Evolutionary conservation across 1,139 yeast species (phyloP).

Genomic region (Debaryomyces psychrophilus): DNA sequence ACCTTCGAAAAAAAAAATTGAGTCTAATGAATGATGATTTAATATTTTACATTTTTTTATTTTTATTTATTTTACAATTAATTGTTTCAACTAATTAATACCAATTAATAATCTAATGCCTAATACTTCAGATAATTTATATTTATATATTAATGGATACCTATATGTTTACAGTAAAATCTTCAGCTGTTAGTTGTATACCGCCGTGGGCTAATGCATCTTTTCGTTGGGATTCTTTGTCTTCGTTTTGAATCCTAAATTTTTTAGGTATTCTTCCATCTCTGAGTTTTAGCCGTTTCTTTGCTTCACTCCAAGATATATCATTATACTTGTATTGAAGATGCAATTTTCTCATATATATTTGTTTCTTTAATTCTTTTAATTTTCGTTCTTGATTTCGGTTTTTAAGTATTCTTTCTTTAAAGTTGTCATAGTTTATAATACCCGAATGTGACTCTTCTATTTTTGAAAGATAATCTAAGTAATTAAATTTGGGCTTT

Average conservation of each 20-base stretch:
- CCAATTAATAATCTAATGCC: not conserved
- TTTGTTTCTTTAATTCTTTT: constrained; percentile 8
- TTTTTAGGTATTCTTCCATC: constrained; percentile 4
- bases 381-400: constrained; percentile 4
- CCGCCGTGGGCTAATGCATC: constrained; percentile 17
- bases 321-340: constrained; percentile 10
- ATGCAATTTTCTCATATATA: constrained; percentile 14
- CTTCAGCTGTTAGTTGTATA: constrained; percentile 11
- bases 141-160: constrained; percentile 1
- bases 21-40: constrained; percentile 7
- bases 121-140: not conserved
- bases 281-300: constrained; percentile 1
- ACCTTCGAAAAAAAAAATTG: constrained; percentile 40
- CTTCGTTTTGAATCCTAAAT: constrained; percentile 9
- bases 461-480: constrained; percentile 5
- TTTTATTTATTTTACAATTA: constrained; percentile 1
- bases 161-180: constrained; percentile 12
- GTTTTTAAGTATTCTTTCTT: constrained; percentile 8
- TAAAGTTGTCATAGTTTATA: constrained; percentile 9
- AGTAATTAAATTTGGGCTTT: not conserved
- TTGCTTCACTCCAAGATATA: constrained; percentile 14
- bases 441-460: constrained; percentile 5
- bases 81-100: not conserved
- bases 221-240: constrained; percentile 9
- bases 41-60: not conserved